These are phyloP conservation scores for Psophocarpus tetragonolobus DNA, from an alignment of 306 rosid species.

Conservation along the genomic window DNA sequence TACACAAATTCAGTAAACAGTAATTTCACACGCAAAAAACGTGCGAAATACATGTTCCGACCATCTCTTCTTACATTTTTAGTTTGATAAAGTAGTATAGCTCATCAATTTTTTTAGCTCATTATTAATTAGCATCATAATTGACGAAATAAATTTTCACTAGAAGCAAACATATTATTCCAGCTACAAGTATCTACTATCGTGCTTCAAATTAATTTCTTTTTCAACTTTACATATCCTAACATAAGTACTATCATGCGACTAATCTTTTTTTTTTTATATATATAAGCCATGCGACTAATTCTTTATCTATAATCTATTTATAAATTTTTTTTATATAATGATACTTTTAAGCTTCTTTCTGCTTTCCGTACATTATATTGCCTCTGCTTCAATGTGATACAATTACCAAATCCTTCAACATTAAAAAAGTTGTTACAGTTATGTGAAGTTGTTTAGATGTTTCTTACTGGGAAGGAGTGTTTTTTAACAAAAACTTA, in stretches of 20 bases:
- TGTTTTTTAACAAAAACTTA: too few species aligned
- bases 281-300: too few species aligned
- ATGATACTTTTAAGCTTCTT: background rate
- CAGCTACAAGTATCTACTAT: background rate
- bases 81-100: background rate
- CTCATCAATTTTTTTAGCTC: background rate
- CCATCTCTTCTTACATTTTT: background rate
- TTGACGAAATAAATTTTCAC: conserved; percentile 10
- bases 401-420: too few species aligned
- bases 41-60: background rate
- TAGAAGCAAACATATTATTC: background rate
- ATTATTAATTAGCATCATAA: conserved; percentile 6
- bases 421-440: too few species aligned
- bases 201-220: background rate
- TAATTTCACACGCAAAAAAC: background rate
- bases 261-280: too few species aligned
- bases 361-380: background rate
- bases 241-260: background rate
- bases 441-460: too few species aligned
- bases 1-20: background rate
- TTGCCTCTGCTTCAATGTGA: too few species aligned
- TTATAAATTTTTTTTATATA: too few species aligned
- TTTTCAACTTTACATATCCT: background rate
- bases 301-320: too few species aligned
- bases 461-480: too few species aligned